Evolutionary conservation across 768 basidiomycete genomes (phyloP).

Genomic region (Porphyrellus cyaneotinctus): DNA sequence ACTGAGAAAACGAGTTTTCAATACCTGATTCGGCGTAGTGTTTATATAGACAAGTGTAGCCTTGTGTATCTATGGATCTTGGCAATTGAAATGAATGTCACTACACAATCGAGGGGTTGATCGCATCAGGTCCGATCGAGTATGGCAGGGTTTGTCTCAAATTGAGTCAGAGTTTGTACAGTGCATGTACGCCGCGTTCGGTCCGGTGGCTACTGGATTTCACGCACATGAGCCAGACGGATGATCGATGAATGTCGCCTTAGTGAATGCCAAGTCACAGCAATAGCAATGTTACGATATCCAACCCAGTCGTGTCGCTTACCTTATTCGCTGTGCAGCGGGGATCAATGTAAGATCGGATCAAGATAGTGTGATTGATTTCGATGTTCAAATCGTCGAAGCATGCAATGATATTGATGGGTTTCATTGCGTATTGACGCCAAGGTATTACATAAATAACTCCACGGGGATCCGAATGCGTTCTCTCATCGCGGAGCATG

Average conservation of each 20-base stretch:
- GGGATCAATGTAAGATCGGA: background rate
- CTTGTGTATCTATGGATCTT: no score
- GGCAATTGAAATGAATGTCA: no score
- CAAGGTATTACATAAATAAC: constrained; percentile 24
- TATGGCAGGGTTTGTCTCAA: no score
- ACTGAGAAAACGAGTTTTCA: no score
- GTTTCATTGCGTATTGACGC: constrained; percentile 14
- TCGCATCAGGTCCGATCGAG: no score
- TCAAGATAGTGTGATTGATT: background rate
- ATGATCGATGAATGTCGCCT: constrained; percentile 23
- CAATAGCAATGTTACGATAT: no score
- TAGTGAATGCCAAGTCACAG: background rate
- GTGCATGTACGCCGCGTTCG: background rate
- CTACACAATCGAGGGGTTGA: no score
- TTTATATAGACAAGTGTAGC: no score
- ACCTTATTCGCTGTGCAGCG: constrained; percentile 9
- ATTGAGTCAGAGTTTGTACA: no score
- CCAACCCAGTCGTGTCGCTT: background rate
- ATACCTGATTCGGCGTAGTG: no score
- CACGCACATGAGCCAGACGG: constrained; percentile 26
- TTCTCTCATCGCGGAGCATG: constrained; percentile 17
- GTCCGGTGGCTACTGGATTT: constrained; percentile 17
- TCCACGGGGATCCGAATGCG: constrained; percentile 16
- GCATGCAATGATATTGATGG: constrained; percentile 7
- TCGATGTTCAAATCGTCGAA: constrained; percentile 22